phyloP scores from a whole-genome alignment of 1,284 basidiomycete genomes.

The Boletus smithii region DNA sequence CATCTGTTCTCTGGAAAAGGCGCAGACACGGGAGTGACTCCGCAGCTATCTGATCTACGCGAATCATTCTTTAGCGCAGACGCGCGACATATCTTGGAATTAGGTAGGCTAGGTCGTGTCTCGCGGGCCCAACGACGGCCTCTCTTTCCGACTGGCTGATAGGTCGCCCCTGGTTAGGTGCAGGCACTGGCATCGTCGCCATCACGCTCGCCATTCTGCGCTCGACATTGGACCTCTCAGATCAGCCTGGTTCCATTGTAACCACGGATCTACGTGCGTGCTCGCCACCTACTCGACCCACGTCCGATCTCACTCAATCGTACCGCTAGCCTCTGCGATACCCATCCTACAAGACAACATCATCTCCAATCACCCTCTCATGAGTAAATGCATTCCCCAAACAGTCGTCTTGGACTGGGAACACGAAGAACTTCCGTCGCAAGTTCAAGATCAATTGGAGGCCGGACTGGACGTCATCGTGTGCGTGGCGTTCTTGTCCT shows the following conservation, averaged over 20 bases:
- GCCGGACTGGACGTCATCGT: constrained; percentile 54
- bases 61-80: constrained; percentile 41
- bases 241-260: constrained; percentile 44
- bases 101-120: constrained; percentile 45
- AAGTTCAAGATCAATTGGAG: constrained; percentile 40
- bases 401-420: constrained; percentile 76
- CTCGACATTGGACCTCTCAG: constrained; percentile 27
- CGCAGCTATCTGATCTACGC: constrained; percentile 19
- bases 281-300: not conserved
- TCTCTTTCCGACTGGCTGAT: too few relatives aligned
- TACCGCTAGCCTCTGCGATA: constrained; percentile 66
- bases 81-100: constrained; percentile 52
- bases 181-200: constrained; percentile 79
- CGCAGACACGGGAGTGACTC: not conserved
- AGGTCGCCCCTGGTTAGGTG: constrained; percentile 45
- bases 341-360: constrained; percentile 75
- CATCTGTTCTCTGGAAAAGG: constrained; percentile 26
- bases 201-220: constrained; percentile 59
- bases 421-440: constrained; percentile 45
- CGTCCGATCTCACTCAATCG: not conserved
- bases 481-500: constrained; percentile 36
- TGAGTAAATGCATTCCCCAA: constrained; percentile 32
- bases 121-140: not conserved
- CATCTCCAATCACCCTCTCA: constrained; percentile 43
- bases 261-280: constrained; percentile 73